Evolutionary conservation across 2,329 filamentous ascomycete species (phyloP).

Genomic region (Colletotrichum melonis): DNA sequence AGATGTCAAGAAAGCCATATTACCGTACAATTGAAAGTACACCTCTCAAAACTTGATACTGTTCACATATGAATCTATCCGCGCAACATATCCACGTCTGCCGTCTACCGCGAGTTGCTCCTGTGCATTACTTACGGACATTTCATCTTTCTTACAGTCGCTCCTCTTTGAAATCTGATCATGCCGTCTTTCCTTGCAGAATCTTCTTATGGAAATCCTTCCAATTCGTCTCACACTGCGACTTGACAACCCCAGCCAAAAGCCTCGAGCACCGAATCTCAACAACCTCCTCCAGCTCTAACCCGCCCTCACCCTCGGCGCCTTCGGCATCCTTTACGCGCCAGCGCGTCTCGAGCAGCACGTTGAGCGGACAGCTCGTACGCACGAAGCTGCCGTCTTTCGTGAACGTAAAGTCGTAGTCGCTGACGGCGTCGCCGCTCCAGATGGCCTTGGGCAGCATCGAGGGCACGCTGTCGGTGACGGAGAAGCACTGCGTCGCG

Average conservation of each 20-base stretch:
- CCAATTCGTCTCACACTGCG: conserved; percentile 64
- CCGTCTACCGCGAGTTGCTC: background rate
- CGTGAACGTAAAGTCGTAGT: conserved; percentile 64
- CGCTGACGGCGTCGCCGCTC: conserved; percentile 65
- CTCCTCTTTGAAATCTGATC: background rate
- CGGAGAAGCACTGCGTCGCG: conserved; percentile 55
- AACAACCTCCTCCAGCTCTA: conserved; percentile 62
- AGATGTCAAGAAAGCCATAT: background rate
- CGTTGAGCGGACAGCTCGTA: conserved; percentile 60
- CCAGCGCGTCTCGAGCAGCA: conserved; percentile 67
- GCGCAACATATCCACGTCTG: background rate
- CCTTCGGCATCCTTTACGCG: conserved; percentile 43
- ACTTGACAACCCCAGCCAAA: conserved; percentile 60
- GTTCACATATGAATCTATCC: conserved; percentile 3
- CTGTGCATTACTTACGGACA: background rate
- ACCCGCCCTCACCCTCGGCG: conserved; percentile 39
- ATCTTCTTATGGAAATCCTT: conserved; percentile 62
- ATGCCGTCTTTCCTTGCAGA: conserved; percentile 38
- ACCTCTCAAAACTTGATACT: background rate
- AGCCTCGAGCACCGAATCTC: conserved; percentile 62
- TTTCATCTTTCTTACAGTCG: background rate
- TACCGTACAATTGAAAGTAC: background rate
- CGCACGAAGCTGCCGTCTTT: conserved; percentile 63
- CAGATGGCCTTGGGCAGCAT: conserved; percentile 66
- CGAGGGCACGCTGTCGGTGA: conserved; percentile 62